phyloP scores from a whole-genome alignment of 495 filamentous ascomycete genomes.

The Chaetomium tenue region DNA sequence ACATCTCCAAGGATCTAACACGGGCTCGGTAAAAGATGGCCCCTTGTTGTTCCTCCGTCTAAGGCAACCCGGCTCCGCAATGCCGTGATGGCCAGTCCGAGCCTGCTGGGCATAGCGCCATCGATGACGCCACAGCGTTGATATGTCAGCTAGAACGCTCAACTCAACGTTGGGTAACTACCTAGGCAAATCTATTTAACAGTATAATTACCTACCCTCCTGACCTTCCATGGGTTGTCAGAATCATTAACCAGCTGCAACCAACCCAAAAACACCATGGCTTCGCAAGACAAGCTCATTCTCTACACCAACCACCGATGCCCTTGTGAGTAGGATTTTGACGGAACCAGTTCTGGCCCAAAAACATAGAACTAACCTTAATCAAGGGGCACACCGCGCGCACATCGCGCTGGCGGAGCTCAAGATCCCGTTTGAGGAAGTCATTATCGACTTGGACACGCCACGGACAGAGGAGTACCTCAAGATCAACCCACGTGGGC shows the following conservation, averaged over 20 bases:
- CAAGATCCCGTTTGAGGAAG: slow-evolving; percentile 70
- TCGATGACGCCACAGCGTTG: slow-evolving; percentile 31
- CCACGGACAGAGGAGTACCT: slow-evolving; percentile 84
- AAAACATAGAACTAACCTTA: neutral
- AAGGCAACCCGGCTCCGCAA: neutral
- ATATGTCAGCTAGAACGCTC: slow-evolving; percentile 15
- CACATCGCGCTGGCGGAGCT: slow-evolving; percentile 76
- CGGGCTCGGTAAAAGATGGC: no score
- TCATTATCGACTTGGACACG: slow-evolving; percentile 68
- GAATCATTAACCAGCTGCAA: neutral
- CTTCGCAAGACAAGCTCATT: slow-evolving; percentile 42
- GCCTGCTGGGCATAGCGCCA: slow-evolving; percentile 27
- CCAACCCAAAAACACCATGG: slow-evolving; percentile 27
- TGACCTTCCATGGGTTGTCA: neutral
- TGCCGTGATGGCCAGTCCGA: neutral
- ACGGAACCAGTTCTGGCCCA: no score
- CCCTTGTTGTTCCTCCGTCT: no score
- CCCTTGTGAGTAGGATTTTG: slow-evolving; percentile 60
- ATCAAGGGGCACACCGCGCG: slow-evolving; percentile 67
- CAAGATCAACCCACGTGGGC: slow-evolving; percentile 78
- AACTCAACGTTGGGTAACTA: neutral
- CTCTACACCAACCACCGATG: slow-evolving; percentile 76
- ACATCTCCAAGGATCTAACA: no score
- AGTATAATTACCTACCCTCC: no score
- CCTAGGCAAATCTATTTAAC: neutral